Base-by-base conservation (phyloP, 2,329 filamentous ascomycete genomes). In the Helminthosporium solani region DNA sequence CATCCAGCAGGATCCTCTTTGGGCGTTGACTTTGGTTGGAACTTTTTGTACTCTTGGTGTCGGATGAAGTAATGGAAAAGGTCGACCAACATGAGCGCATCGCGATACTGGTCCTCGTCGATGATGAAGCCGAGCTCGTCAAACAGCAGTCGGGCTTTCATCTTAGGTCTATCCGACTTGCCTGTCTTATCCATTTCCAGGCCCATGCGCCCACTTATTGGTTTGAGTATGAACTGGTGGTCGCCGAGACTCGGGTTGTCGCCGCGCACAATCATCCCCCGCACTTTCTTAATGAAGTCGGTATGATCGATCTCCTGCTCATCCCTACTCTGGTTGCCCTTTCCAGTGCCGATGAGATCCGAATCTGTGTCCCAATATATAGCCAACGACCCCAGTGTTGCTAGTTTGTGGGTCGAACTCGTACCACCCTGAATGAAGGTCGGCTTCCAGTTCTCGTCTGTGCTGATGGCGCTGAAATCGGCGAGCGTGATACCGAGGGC, bases 301-400 rank as follows among this genome's bases (percentile, higher is more conserved):
- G 84, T 80, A 56, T 95, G 90, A 7, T 85, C 75, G 42, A 87
- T 77, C 7, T 80, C 73, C 52, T 88, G 80, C 41, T 70, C 66
- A 9, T 80, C 77, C 33, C 76, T 81, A 7, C 79, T 75, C 48
- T 83, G 76, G 3, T 82, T 82, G 55, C 94, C 89, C 56, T 87
- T 85, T 7, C 90, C 90, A 3, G 87, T 85, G 11, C 90, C 90
- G 34, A 97, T 78, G 3, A 99, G 79, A 20, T 86, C 79, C 1
- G 90, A 83, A 68, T 99, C 92, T 1, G 94, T 99, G 68, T 99
- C 95, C 94, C 95, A 99, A 71, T 99, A 99, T 8, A 97, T 81
- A 2, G 94, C 90, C 40, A 99, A 74, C 4, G 91, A 90, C 25
- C 89, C 90, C 14, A 99, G 78, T 2, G 87, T 95, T 5, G 91